Percentiles rank a stretch among this genome's conserved stretches.
These are phyloP conservation scores for Solanum hybrid DNA, from an alignment of 305 asterid species.

Conservation along the genomic window DNA sequence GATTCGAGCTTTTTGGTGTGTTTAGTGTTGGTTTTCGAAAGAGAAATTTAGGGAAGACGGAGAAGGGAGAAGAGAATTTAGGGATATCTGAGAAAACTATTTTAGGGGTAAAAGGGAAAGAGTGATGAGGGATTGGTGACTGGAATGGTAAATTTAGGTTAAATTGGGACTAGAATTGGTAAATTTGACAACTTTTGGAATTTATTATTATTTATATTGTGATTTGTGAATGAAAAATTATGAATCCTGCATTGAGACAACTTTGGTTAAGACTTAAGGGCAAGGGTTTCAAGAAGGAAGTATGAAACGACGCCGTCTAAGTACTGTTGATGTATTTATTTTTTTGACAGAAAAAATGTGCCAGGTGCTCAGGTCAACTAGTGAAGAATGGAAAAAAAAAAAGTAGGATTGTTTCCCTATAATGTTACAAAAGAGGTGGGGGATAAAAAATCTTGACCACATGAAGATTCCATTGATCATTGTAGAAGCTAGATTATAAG, in stretches of 20 bases:
- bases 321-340: neutral
- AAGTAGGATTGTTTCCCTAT: neutral
- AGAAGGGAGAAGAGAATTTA: neutral
- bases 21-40: neutral
- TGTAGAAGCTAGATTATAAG: neutral
- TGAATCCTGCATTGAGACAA: neutral
- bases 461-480: neutral
- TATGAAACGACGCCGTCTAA: neutral
- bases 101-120: neutral
- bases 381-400: neutral
- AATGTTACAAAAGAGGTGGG: neutral
- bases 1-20: neutral
- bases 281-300: neutral
- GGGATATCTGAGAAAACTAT: neutral
- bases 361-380: neutral
- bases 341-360: neutral
- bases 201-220: neutral
- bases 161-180: neutral
- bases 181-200: neutral
- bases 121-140: slow-evolving; percentile 1
- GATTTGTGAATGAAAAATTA: neutral
- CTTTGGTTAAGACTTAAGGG: neutral
- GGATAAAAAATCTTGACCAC: neutral
- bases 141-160: neutral
- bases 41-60: slow-evolving; percentile 7